These are phyloP conservation scores for Geranium brycei DNA, from an alignment of 345 rosid species.

Conservation along the genomic window DNA sequence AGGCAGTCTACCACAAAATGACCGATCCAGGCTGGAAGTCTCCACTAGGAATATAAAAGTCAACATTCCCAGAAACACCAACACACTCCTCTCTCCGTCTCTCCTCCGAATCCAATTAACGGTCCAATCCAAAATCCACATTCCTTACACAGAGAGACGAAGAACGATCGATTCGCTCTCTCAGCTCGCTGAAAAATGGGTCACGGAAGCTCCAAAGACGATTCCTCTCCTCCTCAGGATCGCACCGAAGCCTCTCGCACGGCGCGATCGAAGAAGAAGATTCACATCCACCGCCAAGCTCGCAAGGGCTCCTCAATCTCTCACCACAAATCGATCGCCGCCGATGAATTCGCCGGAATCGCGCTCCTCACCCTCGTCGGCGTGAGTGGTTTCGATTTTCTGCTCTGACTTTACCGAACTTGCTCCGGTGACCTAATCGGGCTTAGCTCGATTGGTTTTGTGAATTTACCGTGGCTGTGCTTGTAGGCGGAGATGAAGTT, in stretches of 20 bases:
- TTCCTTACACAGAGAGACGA: background rate
- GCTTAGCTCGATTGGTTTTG: background rate
- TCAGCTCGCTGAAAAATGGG: constrained; percentile 15
- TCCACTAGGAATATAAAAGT: background rate
- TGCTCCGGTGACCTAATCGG: background rate
- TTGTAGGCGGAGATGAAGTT: constrained; percentile 67
- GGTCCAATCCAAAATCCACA: background rate
- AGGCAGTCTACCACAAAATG: no score
- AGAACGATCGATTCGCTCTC: background rate
- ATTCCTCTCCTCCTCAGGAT: background rate
- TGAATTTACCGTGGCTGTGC: background rate
- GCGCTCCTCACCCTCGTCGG: constrained; percentile 63
- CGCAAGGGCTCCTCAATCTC: constrained; percentile 10
- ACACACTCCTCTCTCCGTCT: background rate
- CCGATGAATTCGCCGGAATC: constrained; percentile 73
- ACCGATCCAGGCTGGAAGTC: background rate
- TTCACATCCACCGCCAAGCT: constrained; percentile 32
- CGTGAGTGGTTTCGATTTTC: constrained; percentile 18
- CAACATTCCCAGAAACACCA: background rate
- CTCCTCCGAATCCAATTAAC: background rate
- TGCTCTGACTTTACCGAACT: background rate
- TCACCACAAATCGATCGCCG: constrained; percentile 20
- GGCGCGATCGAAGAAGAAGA: constrained; percentile 31
- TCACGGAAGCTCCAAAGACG: constrained; percentile 17
- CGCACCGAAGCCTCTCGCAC: constrained; percentile 13